Percentiles rank a stretch among this genome's conserved stretches.
These are phyloP conservation scores for Acarospora socialis DNA, from an alignment of 2,329 filamentous ascomycete species.

Conservation along the genomic window DNA sequence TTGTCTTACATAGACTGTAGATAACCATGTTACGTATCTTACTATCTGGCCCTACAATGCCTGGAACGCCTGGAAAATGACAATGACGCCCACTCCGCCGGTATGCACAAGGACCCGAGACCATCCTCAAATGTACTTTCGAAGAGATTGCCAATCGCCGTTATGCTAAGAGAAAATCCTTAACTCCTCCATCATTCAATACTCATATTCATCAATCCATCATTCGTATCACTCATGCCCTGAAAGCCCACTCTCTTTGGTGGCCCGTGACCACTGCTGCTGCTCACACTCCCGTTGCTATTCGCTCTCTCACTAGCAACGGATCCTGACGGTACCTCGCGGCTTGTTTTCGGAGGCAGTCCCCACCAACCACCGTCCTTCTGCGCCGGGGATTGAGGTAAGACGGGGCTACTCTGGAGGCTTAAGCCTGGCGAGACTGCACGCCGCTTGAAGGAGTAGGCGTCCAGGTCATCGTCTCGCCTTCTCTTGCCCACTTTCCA, in stretches of 20 bases:
- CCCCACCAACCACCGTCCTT: conserved; percentile 58
- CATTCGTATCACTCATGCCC: conserved; percentile 91
- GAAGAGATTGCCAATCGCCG: no score
- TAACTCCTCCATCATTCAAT: conserved; percentile 50
- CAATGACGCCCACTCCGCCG: no score
- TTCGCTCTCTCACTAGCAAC: conserved; percentile 36
- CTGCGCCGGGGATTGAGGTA: conserved; percentile 66
- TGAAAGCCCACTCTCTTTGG: conserved; percentile 61
- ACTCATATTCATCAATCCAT: conserved; percentile 92
- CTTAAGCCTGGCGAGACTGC: conserved; percentile 88
- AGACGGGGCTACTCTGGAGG: conserved; percentile 74
- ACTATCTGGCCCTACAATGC: no score
- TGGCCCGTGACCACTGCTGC: conserved; percentile 31
- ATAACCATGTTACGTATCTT: no score
- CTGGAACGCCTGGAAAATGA: no score
- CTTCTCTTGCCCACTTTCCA: conserved; percentile 67
- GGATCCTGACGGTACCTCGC: conserved; percentile 36
- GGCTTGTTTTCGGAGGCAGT: conserved; percentile 48
- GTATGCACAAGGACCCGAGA: no score
- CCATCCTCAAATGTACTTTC: no score
- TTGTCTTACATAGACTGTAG: no score
- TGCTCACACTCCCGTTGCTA: conserved; percentile 36
- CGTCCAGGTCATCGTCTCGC: conserved; percentile 81
- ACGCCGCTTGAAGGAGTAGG: conserved; percentile 73
- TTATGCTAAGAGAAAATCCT: background rate